Evolutionary conservation across 148 eudicot species (phyloP).

Genomic region (Camellia japonica): DNA sequence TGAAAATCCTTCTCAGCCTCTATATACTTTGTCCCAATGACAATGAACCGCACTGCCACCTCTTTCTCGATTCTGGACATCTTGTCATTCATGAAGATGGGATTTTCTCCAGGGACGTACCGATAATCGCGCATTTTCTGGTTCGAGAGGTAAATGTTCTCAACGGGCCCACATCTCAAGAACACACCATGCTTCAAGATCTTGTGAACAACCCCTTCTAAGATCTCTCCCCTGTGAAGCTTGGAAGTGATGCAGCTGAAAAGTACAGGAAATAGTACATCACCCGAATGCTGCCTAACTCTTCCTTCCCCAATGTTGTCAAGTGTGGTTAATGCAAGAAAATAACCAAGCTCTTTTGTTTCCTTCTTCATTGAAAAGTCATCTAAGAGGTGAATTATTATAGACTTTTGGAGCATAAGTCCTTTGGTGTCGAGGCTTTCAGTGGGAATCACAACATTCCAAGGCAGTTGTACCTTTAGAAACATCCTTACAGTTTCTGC

Average conservation of each 20-base stretch:
- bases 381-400: conserved; percentile 51
- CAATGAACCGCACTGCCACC: conserved; percentile 40
- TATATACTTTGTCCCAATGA: conserved; percentile 53
- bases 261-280: conserved; percentile 63
- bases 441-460: conserved; percentile 66
- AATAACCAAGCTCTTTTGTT: conserved; percentile 57
- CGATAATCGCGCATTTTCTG: conserved; percentile 64
- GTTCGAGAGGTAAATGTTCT: conserved; percentile 53
- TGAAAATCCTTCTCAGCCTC: conserved; percentile 61
- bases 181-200: conserved; percentile 65
- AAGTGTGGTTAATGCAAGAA: conserved; percentile 57
- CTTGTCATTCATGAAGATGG: conserved; percentile 57
- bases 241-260: conserved; percentile 63
- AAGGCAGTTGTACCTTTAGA: conserved; percentile 46
- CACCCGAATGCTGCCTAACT: conserved; percentile 62
- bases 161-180: conserved; percentile 62
- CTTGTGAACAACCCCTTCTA: conserved; percentile 64
- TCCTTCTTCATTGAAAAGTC: conserved; percentile 61
- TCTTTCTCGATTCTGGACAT: conserved; percentile 61
- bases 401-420: conserved; percentile 52
- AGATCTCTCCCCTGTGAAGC: conserved; percentile 51
- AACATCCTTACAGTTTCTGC: conserved; percentile 36
- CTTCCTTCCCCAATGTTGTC: conserved; percentile 60
- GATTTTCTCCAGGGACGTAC: conserved; percentile 61
- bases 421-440: conserved; percentile 59